These are phyloP conservation scores for Cunninghamia lanceolata DNA, from an alignment of 75 land plant species.

Conservation along the genomic window DNA sequence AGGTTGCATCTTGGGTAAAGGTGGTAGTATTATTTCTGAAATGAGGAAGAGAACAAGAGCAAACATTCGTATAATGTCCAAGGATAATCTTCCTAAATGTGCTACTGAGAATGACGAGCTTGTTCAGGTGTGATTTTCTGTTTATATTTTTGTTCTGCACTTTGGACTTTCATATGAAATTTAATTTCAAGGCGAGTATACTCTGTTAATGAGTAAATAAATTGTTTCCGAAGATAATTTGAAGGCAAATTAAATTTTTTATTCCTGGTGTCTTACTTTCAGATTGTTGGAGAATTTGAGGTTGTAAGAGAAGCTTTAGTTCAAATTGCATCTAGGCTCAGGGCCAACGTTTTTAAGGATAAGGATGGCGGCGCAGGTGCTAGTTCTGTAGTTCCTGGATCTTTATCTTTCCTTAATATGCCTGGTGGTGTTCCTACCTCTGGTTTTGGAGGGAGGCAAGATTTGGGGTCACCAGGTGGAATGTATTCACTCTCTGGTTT, in stretches of 20 bases:
- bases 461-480: constrained; percentile 34
- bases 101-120: constrained; percentile 69
- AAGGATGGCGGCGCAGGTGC: constrained; percentile 25
- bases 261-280: background rate
- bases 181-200: background rate
- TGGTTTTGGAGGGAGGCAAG: constrained; percentile 23
- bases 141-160: background rate
- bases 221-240: background rate
- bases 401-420: background rate
- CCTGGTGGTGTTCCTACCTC: background rate
- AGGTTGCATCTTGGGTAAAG: constrained; percentile 90
- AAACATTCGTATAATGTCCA: constrained; percentile 74
- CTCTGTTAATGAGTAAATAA: background rate
- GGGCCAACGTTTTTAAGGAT: constrained; percentile 64
- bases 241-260: background rate
- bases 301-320: constrained; percentile 79
- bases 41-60: constrained; percentile 87
- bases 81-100: constrained; percentile 65
- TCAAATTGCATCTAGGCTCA: constrained; percentile 74
- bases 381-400: background rate
- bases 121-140: constrained; percentile 61
- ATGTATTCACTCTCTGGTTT: constrained; percentile 26
- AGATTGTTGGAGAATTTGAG: constrained; percentile 73
- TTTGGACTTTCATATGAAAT: background rate
- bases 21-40: constrained; percentile 87